These are phyloP conservation scores for Earliella scabrosa DNA, from an alignment of 1,284 basidiomycete species.

Conservation along the genomic window DNA sequence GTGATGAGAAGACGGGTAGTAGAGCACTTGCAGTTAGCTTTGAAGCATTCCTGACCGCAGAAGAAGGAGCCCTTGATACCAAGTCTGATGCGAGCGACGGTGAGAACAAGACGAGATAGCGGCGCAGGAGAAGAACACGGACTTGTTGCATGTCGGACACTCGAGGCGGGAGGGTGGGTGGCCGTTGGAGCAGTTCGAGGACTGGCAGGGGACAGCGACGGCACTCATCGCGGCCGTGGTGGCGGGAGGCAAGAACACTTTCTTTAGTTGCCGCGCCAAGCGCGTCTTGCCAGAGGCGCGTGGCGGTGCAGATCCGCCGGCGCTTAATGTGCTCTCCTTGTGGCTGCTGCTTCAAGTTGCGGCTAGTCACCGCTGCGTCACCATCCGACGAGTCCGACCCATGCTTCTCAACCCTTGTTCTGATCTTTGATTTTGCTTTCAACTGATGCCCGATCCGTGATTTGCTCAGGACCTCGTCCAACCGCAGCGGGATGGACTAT, in stretches of 20 bases:
- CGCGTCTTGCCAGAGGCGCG: background rate
- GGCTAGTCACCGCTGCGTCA: too few species aligned
- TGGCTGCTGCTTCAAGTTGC: background rate
- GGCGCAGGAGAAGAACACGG: conserved; percentile 29
- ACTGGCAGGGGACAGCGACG: conserved; percentile 62
- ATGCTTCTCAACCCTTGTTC: too few species aligned
- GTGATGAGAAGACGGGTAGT: conserved; percentile 2
- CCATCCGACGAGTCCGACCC: too few species aligned
- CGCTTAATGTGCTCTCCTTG: too few species aligned
- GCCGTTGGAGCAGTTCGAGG: conserved; percentile 69
- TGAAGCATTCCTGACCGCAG: conserved; percentile 87
- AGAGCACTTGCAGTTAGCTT: conserved; percentile 69
- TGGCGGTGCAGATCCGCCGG: conserved; percentile 5
- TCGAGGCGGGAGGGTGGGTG: conserved; percentile 78
- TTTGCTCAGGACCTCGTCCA: too few species aligned
- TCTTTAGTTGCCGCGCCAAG: background rate
- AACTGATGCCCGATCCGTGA: too few species aligned
- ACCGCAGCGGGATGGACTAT: too few species aligned
- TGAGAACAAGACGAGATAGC: conserved; percentile 12
- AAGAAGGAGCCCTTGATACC: conserved; percentile 84
- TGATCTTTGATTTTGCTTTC: background rate
- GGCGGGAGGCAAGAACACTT: background rate
- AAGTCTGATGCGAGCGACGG: conserved; percentile 49
- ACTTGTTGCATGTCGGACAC: conserved; percentile 86
- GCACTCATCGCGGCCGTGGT: conserved; percentile 30